Percentiles rank a stretch among this genome's conserved stretches.
phyloP scores from a whole-genome alignment of 208 protist species.

The Leishmania arabica region DNA sequence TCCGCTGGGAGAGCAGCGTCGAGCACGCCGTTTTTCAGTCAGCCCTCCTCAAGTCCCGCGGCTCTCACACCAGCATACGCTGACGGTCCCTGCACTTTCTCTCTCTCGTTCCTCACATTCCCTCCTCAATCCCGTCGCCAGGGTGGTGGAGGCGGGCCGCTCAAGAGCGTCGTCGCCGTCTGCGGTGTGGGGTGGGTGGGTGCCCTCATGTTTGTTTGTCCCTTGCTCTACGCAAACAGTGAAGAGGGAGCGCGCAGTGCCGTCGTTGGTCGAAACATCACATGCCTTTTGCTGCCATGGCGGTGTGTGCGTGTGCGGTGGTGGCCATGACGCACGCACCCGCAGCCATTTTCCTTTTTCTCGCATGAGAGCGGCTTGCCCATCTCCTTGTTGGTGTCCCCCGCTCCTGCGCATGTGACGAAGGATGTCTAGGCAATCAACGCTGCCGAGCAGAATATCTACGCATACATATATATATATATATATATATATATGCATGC shows the following conservation, averaged over 20 bases:
- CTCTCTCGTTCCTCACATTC: neutral
- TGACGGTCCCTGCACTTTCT: slow-evolving; percentile 7
- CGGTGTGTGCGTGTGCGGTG: neutral
- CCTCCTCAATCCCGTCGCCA: neutral
- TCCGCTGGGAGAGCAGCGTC: slow-evolving; percentile 25
- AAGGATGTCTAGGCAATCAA: neutral
- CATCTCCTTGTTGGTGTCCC: neutral
- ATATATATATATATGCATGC: neutral
- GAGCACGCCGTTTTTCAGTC: slow-evolving; percentile 53
- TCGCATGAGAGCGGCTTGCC: neutral
- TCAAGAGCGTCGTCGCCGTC: neutral
- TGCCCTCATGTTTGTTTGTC: neutral
- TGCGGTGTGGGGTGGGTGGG: neutral
- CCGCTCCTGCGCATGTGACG: neutral
- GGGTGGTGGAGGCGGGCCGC: neutral
- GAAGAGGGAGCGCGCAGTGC: neutral
- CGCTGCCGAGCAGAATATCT: neutral
- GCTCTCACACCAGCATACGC: neutral
- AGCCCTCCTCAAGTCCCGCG: slow-evolving; percentile 27
- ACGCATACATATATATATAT: neutral
- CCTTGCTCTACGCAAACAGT: too few relatives aligned
- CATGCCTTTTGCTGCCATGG: neutral
- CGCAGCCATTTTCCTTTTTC: neutral
- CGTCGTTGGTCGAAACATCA: neutral
- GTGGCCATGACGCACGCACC: neutral